Base-by-base conservation (phyloP, 495 filamentous ascomycete species). In the Parathielavia hyrcaniae region DNA sequence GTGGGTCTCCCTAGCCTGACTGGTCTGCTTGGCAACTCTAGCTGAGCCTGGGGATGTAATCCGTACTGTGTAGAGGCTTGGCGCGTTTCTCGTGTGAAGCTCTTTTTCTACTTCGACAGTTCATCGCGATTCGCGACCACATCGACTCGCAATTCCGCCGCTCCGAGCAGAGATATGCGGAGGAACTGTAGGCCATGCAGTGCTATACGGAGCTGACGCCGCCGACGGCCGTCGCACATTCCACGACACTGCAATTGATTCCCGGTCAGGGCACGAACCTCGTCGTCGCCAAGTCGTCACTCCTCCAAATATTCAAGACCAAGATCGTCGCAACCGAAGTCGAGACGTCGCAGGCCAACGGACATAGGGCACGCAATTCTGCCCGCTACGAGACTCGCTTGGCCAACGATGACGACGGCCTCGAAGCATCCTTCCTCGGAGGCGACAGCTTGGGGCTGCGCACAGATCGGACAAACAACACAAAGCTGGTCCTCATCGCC, bases 151-250 rank as follows among this genome's bases (percentile, higher is more conserved):
- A 11, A 39, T 39, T 16, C 14, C 36, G 11, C 36, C 36, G 14
- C 40, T 43, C 16, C 13, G 5, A 45, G 41, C 19, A 51, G 35
- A 58, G 65, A 69, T 55, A 71, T 69, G 67, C 61, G 16, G 54
- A 41, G 40, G 40, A 53, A 36, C 52, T n/a, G 26, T 13, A 22
- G 8, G 57, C 41, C 6, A 83, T 83, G 80, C 80, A 83, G 66
- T 80, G 78, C 76, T 97, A 97, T 76, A 90, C 89, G 61, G 91
- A 97, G 78, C 75, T 99, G 66, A 83, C 89, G 63, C 86, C 93
- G 73, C 90, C 93, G 20, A 95, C 90, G 65, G 90, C 90, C 64
- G 89, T 99, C 67, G 90, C 90, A 56, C 88, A 96, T 75, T 88
- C 92, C 38, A 70, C 97, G 65, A 80, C 79, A 44, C 72, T 96